Evolutionary conservation across 768 basidiomycete species (phyloP).

Genomic region (Lactarius tabidus): DNA sequence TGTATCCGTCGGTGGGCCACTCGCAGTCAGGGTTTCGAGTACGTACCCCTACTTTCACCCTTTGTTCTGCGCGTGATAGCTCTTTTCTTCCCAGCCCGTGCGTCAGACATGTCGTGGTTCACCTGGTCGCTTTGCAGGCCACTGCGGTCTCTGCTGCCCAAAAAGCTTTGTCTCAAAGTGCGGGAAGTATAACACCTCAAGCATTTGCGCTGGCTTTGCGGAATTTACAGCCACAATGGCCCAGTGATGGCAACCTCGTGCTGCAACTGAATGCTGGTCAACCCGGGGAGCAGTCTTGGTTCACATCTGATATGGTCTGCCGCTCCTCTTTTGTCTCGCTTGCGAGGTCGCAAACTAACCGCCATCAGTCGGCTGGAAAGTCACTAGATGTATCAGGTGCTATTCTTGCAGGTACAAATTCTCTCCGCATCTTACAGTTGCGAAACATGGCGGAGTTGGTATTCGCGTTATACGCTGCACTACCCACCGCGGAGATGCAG

Average conservation of each 20-base stretch:
- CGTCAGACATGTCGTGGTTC: constrained; percentile 17
- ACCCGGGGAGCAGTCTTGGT: constrained; percentile 17
- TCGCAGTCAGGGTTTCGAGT: constrained; percentile 18
- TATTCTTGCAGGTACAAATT: constrained; percentile 19
- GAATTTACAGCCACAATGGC: constrained; percentile 18
- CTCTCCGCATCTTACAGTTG: constrained; percentile 18
- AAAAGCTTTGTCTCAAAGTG: constrained; percentile 6
- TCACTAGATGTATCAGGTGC: constrained; percentile 19
- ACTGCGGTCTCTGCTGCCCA: constrained; percentile 11
- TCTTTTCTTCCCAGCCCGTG: constrained; percentile 10
- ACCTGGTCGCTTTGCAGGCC: constrained; percentile 15
- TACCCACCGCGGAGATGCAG: constrained; percentile 5
- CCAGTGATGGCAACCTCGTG: constrained; percentile 15
- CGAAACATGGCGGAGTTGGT: constrained; percentile 16
- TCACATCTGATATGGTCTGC: constrained; percentile 19
- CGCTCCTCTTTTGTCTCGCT: neutral
- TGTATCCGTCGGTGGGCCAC: constrained; percentile 19
- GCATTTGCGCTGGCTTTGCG: constrained; percentile 18
- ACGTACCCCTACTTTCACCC: neutral
- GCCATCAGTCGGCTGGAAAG: constrained; percentile 1
- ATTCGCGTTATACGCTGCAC: constrained; percentile 17
- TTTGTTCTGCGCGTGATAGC: neutral
- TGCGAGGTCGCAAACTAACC: neutral
- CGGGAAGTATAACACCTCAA: constrained; percentile 10
- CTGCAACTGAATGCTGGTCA: constrained; percentile 16